A percentile compares a stretch with the other conserved stretches of the same genome.
These are phyloP conservation scores for Tylopilus vinaceipallidus DNA, from an alignment of 768 basidiomycete species.

Conservation along the genomic window DNA sequence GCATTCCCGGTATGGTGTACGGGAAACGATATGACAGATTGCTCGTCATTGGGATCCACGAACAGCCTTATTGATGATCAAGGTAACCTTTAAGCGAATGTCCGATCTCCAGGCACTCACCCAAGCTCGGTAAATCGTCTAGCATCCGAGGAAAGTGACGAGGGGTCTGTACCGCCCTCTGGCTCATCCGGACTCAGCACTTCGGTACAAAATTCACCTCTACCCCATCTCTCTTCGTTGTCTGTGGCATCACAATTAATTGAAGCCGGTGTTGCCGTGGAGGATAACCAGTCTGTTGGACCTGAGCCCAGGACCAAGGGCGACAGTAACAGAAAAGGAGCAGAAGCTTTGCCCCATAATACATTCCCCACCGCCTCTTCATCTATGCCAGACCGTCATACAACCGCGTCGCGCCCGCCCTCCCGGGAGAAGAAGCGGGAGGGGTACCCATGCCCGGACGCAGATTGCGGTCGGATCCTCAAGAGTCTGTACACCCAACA, in stretches of 20 bases:
- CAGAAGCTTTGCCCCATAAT: neutral
- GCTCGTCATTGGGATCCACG: neutral
- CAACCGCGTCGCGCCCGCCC: no score
- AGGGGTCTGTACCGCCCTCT: neutral
- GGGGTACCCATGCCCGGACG: neutral
- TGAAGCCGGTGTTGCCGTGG: no score
- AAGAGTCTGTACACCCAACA: constrained; percentile 1
- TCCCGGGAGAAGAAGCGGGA: neutral
- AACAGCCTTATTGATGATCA: neutral
- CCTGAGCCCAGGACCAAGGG: neutral
- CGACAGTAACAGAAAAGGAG: no score
- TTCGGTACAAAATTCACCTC: neutral
- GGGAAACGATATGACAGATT: neutral
- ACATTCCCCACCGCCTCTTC: neutral
- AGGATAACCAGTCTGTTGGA: neutral
- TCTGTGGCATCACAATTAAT: neutral
- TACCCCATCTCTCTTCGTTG: neutral
- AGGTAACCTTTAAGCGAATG: neutral
- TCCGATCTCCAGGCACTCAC: neutral
- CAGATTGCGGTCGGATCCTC: neutral
- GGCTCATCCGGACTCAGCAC: neutral
- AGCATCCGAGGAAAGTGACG: neutral
- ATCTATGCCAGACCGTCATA: neutral
- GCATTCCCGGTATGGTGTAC: neutral
- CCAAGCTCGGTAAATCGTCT: neutral